These are phyloP conservation scores for Sclerospora graminicola DNA, from an alignment of 352 stramenopile genomes.

Conservation along the genomic window DNA sequence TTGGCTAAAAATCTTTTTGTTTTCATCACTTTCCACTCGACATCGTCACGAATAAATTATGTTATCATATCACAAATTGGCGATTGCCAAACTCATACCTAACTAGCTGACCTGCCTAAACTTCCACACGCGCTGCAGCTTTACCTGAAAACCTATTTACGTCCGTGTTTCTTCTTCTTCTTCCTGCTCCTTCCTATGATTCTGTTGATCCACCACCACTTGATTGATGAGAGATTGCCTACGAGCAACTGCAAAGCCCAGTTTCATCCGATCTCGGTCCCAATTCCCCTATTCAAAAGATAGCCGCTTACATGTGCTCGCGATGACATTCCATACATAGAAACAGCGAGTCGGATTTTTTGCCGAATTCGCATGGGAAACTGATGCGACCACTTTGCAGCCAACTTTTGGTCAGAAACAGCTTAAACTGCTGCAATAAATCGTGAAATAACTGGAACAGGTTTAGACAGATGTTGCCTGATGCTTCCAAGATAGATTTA, in stretches of 20 bases:
- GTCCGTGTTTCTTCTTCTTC: too few relatives aligned
- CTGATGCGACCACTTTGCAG: constrained; percentile 40
- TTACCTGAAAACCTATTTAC: too few relatives aligned
- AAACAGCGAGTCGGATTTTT: constrained; percentile 65
- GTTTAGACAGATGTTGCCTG: constrained; percentile 51
- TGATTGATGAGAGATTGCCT: too few relatives aligned
- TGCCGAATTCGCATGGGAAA: constrained; percentile 72
- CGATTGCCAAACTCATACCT: too few relatives aligned
- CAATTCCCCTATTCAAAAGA: not conserved
- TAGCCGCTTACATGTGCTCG: constrained; percentile 50
- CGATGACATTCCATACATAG: constrained; percentile 80
- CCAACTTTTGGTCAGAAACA: constrained; percentile 52
- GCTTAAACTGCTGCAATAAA: constrained; percentile 54
- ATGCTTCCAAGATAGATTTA: constrained; percentile 2
- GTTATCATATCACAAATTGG: too few relatives aligned
- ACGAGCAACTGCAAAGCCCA: too few relatives aligned
- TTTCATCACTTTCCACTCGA: not conserved
- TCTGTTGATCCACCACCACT: too few relatives aligned
- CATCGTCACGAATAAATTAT: too few relatives aligned
- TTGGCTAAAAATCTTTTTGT: too few relatives aligned
- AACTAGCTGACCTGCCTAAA: not conserved
- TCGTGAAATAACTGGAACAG: constrained; percentile 54
- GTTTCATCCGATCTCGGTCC: too few relatives aligned
- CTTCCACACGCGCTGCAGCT: not conserved
- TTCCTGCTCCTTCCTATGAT: too few relatives aligned